phyloP scores from a whole-genome alignment of 306 rosid genomes.

The Oxytropis ochrocephala region DNA sequence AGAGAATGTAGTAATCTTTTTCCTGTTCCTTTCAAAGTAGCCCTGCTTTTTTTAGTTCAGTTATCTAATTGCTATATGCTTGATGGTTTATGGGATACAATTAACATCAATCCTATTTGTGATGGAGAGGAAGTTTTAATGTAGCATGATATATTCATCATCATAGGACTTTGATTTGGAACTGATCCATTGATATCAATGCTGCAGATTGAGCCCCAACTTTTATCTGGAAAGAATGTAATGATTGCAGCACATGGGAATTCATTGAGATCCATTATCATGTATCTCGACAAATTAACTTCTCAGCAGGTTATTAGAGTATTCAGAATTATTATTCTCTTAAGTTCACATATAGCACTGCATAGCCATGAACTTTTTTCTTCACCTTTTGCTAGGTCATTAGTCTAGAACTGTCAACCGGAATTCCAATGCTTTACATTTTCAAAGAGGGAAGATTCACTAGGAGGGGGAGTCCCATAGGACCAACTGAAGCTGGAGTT shows the following conservation, averaged over 20 bases:
- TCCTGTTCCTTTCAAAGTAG: neutral
- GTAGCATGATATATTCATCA: neutral
- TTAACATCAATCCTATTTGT: neutral
- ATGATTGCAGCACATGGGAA: slow-evolving; percentile 99
- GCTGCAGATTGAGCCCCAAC: slow-evolving; percentile 83
- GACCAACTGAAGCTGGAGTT: slow-evolving; percentile 93
- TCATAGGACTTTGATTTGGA: neutral
- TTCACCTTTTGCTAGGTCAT: slow-evolving; percentile 56
- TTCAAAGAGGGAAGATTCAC: slow-evolving; percentile 84
- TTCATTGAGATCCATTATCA: slow-evolving; percentile 91
- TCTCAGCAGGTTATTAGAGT: slow-evolving; percentile 76
- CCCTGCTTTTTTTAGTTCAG: neutral
- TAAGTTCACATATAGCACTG: neutral
- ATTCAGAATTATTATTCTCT: neutral
- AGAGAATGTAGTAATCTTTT: slow-evolving; percentile 58
- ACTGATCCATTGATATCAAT: slow-evolving; percentile 21
- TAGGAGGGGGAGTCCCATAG: slow-evolving; percentile 90
- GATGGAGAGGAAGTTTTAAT: neutral
- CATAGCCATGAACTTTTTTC: neutral
- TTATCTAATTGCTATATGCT: neutral
- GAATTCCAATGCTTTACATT: slow-evolving; percentile 98
- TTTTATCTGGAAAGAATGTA: slow-evolving; percentile 80
- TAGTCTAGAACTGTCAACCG: slow-evolving; percentile 90
- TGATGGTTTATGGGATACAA: neutral
- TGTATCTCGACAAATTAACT: slow-evolving; percentile 94